Evolutionary conservation across 2,329 filamentous ascomycete genomes (phyloP).

Genomic region (Fusarium sarcochroum): DNA sequence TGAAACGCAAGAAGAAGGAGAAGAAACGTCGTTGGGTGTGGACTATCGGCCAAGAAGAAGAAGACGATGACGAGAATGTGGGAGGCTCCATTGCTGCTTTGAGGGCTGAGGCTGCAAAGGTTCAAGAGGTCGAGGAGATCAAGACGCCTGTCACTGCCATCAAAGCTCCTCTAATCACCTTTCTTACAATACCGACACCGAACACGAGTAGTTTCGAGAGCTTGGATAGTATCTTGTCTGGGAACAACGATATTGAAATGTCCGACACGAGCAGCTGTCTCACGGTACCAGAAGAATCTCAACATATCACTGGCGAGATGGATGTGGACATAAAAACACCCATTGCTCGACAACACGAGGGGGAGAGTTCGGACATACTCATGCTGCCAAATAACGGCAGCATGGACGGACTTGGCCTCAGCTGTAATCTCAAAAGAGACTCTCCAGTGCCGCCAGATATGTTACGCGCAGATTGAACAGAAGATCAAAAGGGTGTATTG

Average conservation of each 20-base stretch:
- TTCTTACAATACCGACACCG: constrained; percentile 56
- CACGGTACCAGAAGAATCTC: constrained; percentile 51
- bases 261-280: constrained; percentile 61
- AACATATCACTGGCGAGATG: constrained; percentile 49
- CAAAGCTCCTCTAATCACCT: constrained; percentile 32
- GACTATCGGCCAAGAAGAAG: constrained; percentile 72
- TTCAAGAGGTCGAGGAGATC: constrained; percentile 32
- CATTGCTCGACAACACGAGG: constrained; percentile 45
- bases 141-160: constrained; percentile 45
- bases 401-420: constrained; percentile 52
- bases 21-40: constrained; percentile 76
- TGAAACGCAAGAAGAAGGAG: constrained; percentile 69
- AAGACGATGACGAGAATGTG: constrained; percentile 60
- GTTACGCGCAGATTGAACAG: constrained; percentile 10
- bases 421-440: constrained; percentile 51
- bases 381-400: constrained; percentile 54
- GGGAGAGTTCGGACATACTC: constrained; percentile 25
- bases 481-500: background rate
- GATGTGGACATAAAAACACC: constrained; percentile 59
- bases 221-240: constrained; percentile 21
- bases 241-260: constrained; percentile 62
- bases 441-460: constrained; percentile 40
- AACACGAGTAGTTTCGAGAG: constrained; percentile 57
- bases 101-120: constrained; percentile 51
- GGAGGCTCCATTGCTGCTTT: constrained; percentile 60